These are phyloP conservation scores for Leccinum solheimii DNA, from an alignment of 1,284 basidiomycete genomes.

Conservation along the genomic window DNA sequence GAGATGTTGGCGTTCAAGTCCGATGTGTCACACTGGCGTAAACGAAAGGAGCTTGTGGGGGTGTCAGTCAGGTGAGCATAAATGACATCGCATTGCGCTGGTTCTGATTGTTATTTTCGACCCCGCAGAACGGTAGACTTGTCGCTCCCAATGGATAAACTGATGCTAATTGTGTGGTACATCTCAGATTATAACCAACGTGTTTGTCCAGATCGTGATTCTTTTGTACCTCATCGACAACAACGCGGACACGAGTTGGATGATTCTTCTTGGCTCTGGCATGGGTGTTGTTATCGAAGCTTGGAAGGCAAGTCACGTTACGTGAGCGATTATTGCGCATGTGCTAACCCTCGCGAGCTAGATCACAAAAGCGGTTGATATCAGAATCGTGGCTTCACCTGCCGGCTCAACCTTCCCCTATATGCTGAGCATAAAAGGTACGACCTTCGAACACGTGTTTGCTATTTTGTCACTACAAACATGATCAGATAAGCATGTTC, in stretches of 20 bases:
- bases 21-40: slow-evolving; percentile 93
- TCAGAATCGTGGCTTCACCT: slow-evolving; percentile 61
- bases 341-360: slow-evolving; percentile 28
- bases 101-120: slow-evolving; percentile 14
- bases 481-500: slow-evolving; percentile 81
- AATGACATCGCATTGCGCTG: slow-evolving; percentile 7
- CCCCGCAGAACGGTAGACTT: slow-evolving; percentile 44
- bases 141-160: slow-evolving; percentile 11
- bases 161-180: slow-evolving; percentile 10
- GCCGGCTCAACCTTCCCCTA: slow-evolving; percentile 76
- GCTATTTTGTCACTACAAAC: slow-evolving; percentile 10
- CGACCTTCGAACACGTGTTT: slow-evolving; percentile 24
- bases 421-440: slow-evolving; percentile 78
- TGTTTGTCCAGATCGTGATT: slow-evolving; percentile 88
- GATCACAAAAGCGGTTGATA: slow-evolving; percentile 88
- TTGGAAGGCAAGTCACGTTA: slow-evolving; percentile 74
- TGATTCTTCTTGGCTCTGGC: slow-evolving; percentile 90
- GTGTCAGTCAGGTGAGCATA: slow-evolving; percentile 69
- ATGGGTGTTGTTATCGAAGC: slow-evolving; percentile 90
- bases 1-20: slow-evolving; percentile 95
- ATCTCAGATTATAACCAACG: slow-evolving; percentile 84
- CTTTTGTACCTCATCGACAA: slow-evolving; percentile 94
- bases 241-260: slow-evolving; percentile 93
- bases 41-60: slow-evolving; percentile 87
- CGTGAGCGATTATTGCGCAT: slow-evolving; percentile 15